Percentiles rank a stretch among this genome's conserved stretches.
phyloP scores from a whole-genome alignment of 2,329 filamentous ascomycete genomes.

The Xylaria sp. region DNA sequence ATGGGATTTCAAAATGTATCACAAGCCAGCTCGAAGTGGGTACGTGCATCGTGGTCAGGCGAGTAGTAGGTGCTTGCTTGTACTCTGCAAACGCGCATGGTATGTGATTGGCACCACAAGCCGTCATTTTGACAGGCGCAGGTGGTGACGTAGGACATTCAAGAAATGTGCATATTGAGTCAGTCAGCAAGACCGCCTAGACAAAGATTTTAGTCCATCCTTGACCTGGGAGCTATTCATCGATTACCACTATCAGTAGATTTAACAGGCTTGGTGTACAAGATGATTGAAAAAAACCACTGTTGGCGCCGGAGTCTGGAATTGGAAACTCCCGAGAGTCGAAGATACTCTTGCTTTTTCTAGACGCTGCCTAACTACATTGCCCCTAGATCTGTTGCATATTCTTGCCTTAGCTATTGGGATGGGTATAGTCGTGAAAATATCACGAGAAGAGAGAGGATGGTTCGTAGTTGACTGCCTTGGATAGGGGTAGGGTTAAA shows the following conservation, averaged over 20 bases:
- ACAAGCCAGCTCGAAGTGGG: slow-evolving; percentile 9
- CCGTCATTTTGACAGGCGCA: neutral
- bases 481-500: neutral
- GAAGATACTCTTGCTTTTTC: no score
- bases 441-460: neutral
- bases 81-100: slow-evolving; percentile 1
- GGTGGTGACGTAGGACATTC: neutral
- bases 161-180: slow-evolving; percentile 9
- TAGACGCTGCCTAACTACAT: no score
- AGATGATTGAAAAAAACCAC: neutral
- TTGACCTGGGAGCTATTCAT: neutral
- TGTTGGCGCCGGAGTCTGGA: neutral
- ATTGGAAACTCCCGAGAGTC: neutral
- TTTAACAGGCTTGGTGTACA: neutral
- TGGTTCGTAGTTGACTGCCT: neutral
- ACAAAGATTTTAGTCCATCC: slow-evolving; percentile 8
- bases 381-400: no score
- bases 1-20: slow-evolving; percentile 6
- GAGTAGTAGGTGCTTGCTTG: slow-evolving; percentile 11
- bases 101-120: slow-evolving; percentile 8
- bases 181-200: neutral
- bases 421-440: no score
- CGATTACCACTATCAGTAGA: neutral
- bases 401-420: no score
- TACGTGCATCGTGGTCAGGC: slow-evolving; percentile 20